Base-by-base conservation (phyloP, 1,284 basidiomycete species). In the Moniliella sp. region DNA sequence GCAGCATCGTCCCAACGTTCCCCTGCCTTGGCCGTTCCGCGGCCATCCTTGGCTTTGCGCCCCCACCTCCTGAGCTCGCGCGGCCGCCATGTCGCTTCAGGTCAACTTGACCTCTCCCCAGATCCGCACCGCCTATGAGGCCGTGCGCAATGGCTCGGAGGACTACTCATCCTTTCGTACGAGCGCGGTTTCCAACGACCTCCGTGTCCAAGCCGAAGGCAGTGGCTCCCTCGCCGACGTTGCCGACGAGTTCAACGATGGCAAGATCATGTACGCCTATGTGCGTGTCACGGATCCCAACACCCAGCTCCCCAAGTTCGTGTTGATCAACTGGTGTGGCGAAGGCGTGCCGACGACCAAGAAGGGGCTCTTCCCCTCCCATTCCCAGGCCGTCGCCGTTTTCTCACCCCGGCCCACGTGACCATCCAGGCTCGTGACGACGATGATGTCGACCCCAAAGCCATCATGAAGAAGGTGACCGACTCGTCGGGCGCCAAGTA, bases 401-500 rank as follows among this genome's bases (percentile, higher is more conserved):
- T 78, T 61, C 67, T 94, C 26, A 74, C 74, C 25, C 78, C 76
- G 35, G 63, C 45, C 34, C 88, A 94, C 59, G 74, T 97, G 38
- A 78, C 81, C 30, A 74, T 94, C 62, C 82, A 72, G 51, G 88
- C 88, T 5, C 72, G 88, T 33, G 79, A 79, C 43, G 84, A 94
- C 65, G 80, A 78, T 25, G 31, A 70, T 57, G 25, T 56, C 16
- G 48, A 46, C 13, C 50, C 53, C 5, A 43, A 39, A 16, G 21
- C 42, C 8, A 53, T 59, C 41, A 78, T 83, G 72, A 74, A 75
- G 37, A 74, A 78, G 29, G 75, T 97, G 14, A 76, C 78, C 62
- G 78, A 80, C 21, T 78, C 83, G 9, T 83, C 79, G 4, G 88
- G 88, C n/a, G 74, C 82, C 0, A 86, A 75, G 57, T 97, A 94